Evolutionary conservation across 352 stramenopile genomes (phyloP), one percentile per base, ranked within the genome.

Genomic region (Globisporangium cederbergense): DNA sequence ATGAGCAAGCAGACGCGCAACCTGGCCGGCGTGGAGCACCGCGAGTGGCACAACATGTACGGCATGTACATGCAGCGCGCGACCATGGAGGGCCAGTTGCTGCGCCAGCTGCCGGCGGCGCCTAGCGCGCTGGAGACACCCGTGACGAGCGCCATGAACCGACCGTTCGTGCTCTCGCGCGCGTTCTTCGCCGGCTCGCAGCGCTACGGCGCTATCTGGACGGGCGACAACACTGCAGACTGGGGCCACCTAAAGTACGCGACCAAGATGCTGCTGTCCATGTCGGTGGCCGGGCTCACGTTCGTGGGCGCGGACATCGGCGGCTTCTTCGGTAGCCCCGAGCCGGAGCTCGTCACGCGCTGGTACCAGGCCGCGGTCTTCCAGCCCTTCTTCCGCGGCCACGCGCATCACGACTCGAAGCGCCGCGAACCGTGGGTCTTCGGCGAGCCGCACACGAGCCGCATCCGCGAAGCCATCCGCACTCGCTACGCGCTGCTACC

Each of bases 41-140:
- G 97, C 42, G 97, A 99, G 72, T 99, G 97, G 97, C 98, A 99
- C 81, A 99, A 99, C 76, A 68, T 99, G n/a, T 99, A 99, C 72
- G 97, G 98, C 47, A 97, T 98, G 68, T 97, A 99, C 58, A 98
- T 99, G 77, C 97, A 99, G 70, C 86, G 88, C 59, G 96, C 98
- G 11, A 99, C 96, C 8, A 88, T 91, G 62, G 89, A 99, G 74
- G 98, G 98, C 16, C 89, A 96, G 58, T 67, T 93, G 34, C 70
- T 89, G 64, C 84, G 84, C 10, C 84, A 93, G 64, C 71, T 91
- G n/a, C 66, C 76, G 6, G 69, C 69, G 3, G 73, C 77, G 66
- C 81, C 62, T 3, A 47, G 67, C 28, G 74, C 34, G 18, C 51
- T 58, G 0, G 55, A 65, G 11, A 69, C 96, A 32, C 81, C 82